Percentiles rank a stretch among this genome's conserved stretches.
These are phyloP conservation scores for Wickerhamomyces sp. DNA, from an alignment of 1,139 yeast genomes.

Conservation along the genomic window DNA sequence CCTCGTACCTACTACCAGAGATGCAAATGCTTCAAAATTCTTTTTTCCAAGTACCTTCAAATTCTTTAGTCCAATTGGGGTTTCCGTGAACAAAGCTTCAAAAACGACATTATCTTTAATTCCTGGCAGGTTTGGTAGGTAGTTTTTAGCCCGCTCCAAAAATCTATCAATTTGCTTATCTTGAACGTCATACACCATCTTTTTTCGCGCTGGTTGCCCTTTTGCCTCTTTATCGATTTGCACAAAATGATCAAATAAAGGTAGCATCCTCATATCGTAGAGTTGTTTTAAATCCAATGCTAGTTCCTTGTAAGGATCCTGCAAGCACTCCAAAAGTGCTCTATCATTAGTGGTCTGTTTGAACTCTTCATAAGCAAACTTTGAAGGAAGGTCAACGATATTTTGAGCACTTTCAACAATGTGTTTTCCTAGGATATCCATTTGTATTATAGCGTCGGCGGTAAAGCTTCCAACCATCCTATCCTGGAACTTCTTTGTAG, in stretches of 20 bases:
- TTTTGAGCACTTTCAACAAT: constrained; percentile 7
- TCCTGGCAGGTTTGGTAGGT: constrained; percentile 6
- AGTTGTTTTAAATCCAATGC: constrained; percentile 10
- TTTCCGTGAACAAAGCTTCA: constrained; percentile 2
- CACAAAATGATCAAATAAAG: constrained; percentile 8
- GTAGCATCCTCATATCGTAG: constrained; percentile 8
- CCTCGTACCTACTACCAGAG: constrained; percentile 7
- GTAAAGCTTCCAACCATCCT: constrained; percentile 2
- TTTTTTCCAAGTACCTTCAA: constrained; percentile 8
- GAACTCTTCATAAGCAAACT: constrained; percentile 9
- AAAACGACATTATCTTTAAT: constrained; percentile 4
- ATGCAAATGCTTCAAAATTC: constrained; percentile 6
- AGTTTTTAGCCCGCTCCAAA: constrained; percentile 2
- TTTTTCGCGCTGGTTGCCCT: no score
- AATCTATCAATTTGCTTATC: constrained; percentile 4
- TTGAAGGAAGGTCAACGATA: constrained; percentile 8
- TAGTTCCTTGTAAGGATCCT: constrained; percentile 7
- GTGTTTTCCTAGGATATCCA: constrained; percentile 4
- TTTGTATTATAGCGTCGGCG: constrained; percentile 6
- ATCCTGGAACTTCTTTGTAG: background rate
- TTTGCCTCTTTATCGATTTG: background rate
- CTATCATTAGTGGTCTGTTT: constrained; percentile 3
- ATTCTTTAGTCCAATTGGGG: constrained; percentile 1
- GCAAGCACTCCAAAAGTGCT: constrained; percentile 5
- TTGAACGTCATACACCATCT: no score